Evolutionary conservation across 768 basidiomycete species (phyloP), one percentile per base, ranked within the genome.

Genomic region (Russula sp.): DNA sequence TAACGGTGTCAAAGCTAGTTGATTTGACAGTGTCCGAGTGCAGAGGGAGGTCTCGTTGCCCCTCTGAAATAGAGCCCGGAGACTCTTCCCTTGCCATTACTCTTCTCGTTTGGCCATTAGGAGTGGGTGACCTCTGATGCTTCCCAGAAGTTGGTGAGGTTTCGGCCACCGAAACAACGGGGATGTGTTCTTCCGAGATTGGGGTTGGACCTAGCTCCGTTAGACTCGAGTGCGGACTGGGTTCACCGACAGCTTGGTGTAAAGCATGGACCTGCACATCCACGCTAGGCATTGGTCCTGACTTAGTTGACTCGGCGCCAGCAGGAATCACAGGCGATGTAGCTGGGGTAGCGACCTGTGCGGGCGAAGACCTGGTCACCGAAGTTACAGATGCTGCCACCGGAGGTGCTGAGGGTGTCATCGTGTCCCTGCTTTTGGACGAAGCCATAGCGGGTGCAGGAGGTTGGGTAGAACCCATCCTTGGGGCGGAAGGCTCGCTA

Each of bases 41-140:
- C 6, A 42, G 5, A 11, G 44, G 39, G 18, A 11, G 32, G 18
- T 51, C 51, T 34, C 31, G 42, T 37, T 18, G 55, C 16, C 18
- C 11, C 50, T 57, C 56, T 44, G 22, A 14, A 22, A 18, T 22
- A 32, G 57, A 39, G 6, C 1, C 16, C 3, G 35, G 48, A 40
- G 54, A 40, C 22, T 10, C 9, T 37, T n/a, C 50, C 35, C 39
- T 44, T 9, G 32, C 40, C 35, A 14, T 18, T 4, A 57, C 48
- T 16, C 48, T 62, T 42, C 55, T 57, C 18, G 20, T 14, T 32
- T 62, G 55, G 11, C 35, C 42, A 14, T 27, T 10, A 34, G 55
- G 55, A 45, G 55, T 56, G 11, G 40, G 34, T 34, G 61, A 44
- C 61, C 61, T 39, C 31, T 6, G 39, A 20, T 45, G 55, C 34